Evolutionary conservation across 371 early-diverging fungal species (phyloP).

Genomic region (Nematocida ironsii): DNA sequence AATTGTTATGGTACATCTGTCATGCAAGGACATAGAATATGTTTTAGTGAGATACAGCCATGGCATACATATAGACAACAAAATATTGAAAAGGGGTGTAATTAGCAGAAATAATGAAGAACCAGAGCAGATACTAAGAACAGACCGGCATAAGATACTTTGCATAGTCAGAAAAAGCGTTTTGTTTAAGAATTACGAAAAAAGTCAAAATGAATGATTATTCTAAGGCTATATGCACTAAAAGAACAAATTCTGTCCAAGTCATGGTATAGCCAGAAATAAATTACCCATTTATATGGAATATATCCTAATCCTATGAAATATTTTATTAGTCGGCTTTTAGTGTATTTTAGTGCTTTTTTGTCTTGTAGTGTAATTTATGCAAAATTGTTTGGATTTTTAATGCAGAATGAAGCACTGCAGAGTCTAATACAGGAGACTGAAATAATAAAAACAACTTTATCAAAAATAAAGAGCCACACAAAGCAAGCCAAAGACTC

Average conservation of each 20-base stretch:
- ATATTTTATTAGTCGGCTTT: too few relatives aligned
- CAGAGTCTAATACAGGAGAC: slow-evolving; percentile 24
- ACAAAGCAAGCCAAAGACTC: slow-evolving; percentile 1
- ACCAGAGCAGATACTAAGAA: slow-evolving; percentile 8
- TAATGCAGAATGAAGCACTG: slow-evolving; percentile 35
- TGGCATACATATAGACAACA: slow-evolving; percentile 35
- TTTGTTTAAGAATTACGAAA: background rate
- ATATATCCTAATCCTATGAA: too few relatives aligned
- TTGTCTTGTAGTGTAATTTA: background rate
- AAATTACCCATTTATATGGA: too few relatives aligned
- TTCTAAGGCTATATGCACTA: background rate
- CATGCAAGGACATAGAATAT: slow-evolving; percentile 14
- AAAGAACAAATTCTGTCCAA: background rate
- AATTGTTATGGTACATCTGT: slow-evolving; percentile 24
- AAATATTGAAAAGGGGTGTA: background rate
- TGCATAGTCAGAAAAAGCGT: background rate
- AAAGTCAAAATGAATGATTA: background rate
- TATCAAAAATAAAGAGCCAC: background rate
- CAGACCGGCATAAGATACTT: slow-evolving; percentile 15
- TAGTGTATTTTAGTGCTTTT: too few relatives aligned
- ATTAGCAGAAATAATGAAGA: background rate
- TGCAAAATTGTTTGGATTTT: slow-evolving; percentile 15
- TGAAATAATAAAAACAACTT: background rate
- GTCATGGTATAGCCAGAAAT: too few relatives aligned
- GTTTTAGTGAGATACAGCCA: slow-evolving; percentile 20